These are phyloP conservation scores for Sporothrix phasma DNA, from an alignment of 2,329 filamentous ascomycete species.

Conservation along the genomic window DNA sequence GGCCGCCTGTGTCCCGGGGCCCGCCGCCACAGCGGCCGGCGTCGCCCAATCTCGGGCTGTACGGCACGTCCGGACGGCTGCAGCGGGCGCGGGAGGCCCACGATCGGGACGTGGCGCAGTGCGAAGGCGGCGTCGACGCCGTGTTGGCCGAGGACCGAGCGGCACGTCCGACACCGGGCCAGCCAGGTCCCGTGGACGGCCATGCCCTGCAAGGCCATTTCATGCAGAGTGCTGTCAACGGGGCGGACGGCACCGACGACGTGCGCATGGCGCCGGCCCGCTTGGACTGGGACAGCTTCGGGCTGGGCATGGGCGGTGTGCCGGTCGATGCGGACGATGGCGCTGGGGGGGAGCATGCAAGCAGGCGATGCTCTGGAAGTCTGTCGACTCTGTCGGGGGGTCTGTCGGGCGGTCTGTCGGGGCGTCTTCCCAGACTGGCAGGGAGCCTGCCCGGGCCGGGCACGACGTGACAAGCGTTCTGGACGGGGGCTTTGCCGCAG, in stretches of 20 bases:
- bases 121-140: too few species aligned
- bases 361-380: too few species aligned
- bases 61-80: neutral
- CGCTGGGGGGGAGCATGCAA: too few species aligned
- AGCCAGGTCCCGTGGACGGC: neutral
- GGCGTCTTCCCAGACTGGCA: neutral
- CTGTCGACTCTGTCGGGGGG: neutral
- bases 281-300: slow-evolving; percentile 5
- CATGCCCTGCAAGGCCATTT: too few species aligned
- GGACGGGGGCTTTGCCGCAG: neutral
- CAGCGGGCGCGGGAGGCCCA: neutral
- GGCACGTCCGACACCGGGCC: too few species aligned
- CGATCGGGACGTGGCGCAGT: neutral
- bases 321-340: neutral
- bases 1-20: neutral
- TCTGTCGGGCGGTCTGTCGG: neutral
- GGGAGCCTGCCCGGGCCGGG: neutral
- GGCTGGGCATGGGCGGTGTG: neutral
- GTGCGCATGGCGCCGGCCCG: slow-evolving; percentile 5
- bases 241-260: slow-evolving; percentile 8
- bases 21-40: neutral
- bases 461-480: neutral
- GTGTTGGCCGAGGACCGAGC: neutral
- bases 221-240: slow-evolving; percentile 1
- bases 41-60: neutral